Conservation (phyloP, 192 early-diverging fungal species). For the Gigaspora rosea region DNA sequence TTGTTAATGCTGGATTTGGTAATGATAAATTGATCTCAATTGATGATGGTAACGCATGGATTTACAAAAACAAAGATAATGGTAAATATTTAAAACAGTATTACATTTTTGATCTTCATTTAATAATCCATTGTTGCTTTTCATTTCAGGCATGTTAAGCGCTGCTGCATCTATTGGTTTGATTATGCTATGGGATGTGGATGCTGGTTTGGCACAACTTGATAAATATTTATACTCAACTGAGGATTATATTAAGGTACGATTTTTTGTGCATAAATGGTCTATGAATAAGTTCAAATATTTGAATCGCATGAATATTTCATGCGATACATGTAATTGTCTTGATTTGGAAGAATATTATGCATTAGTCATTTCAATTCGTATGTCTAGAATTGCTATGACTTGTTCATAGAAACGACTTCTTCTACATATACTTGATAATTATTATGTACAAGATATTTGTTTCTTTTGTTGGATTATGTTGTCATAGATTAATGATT, state of each 20-base stretch:
- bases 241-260: conserved; percentile 82
- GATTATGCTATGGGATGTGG: conserved; percentile 95
- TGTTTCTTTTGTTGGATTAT: too few relatives aligned
- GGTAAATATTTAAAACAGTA: conserved; percentile 40
- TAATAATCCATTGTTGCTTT: neutral
- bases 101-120: neutral
- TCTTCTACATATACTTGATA: too few relatives aligned
- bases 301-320: neutral
- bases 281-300: neutral
- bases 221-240: conserved; percentile 93
- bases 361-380: too few relatives aligned
- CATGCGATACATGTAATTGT: neutral
- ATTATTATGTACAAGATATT: too few relatives aligned
- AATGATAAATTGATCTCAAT: conserved; percentile 89
- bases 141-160: conserved; percentile 79
- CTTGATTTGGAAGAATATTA: too few relatives aligned
- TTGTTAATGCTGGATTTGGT: conserved; percentile 97
- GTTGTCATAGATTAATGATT: too few relatives aligned
- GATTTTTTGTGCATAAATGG: neutral
- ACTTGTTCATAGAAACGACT: too few relatives aligned
- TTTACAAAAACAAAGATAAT: conserved; percentile 98
- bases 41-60: conserved; percentile 82
- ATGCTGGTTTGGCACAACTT: conserved; percentile 84
- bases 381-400: too few relatives aligned
- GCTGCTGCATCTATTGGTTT: conserved; percentile 92